Evolutionary conservation across 495 filamentous ascomycete genomes (phyloP).

Genomic region (Penicillium cinerascens): DNA sequence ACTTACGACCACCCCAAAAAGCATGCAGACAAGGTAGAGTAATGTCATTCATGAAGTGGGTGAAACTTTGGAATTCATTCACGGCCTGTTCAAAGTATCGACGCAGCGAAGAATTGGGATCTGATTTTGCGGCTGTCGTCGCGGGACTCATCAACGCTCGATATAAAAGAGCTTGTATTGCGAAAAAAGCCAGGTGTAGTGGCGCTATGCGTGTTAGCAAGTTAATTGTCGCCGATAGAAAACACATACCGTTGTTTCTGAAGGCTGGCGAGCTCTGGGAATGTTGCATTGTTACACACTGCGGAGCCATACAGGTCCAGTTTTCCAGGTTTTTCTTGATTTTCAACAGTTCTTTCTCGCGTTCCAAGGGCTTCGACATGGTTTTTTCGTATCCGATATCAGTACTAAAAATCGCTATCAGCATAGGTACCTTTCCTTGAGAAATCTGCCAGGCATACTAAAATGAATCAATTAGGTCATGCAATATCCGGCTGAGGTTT

Average conservation of each 20-base stretch:
- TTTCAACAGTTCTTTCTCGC: slow-evolving; percentile 4
- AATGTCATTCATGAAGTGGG: neutral
- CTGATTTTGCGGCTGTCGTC: slow-evolving; percentile 9
- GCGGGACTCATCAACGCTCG: slow-evolving; percentile 17
- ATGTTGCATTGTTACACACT: neutral
- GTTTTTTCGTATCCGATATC: neutral
- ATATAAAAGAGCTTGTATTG: slow-evolving; percentile 12
- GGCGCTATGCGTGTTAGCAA: neutral
- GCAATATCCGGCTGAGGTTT: neutral
- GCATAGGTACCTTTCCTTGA: neutral
- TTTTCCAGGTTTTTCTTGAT: slow-evolving; percentile 2
- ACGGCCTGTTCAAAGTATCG: neutral
- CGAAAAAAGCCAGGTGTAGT: slow-evolving; percentile 13
- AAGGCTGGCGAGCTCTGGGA: neutral
- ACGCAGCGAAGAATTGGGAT: neutral
- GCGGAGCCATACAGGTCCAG: neutral
- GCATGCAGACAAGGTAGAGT: neutral
- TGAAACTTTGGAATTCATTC: neutral
- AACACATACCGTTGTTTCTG: neutral
- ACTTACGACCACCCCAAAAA: neutral
- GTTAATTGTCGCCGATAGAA: neutral
- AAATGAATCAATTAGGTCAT: neutral
- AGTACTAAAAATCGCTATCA: neutral
- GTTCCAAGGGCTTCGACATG: neutral
- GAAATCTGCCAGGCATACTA: neutral